Evolutionary conservation across 345 rosid genomes (phyloP).

Genomic region (Citrus maxima): DNA sequence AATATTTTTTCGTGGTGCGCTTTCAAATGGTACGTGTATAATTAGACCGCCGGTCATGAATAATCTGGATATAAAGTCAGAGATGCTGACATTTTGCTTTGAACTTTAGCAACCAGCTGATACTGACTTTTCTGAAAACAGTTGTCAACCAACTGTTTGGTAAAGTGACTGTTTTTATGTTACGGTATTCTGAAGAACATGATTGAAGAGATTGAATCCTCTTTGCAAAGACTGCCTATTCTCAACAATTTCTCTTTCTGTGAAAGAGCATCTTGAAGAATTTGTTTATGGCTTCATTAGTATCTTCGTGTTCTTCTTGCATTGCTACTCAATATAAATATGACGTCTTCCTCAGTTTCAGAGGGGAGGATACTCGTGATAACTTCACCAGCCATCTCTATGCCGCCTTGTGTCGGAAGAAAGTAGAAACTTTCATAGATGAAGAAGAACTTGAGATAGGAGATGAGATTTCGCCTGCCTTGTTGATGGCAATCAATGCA

Average conservation of each 20-base stretch:
- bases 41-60: too few species aligned
- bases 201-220: too few species aligned
- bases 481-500: background rate
- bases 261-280: background rate
- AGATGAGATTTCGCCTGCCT: background rate
- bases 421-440: background rate
- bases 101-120: too few species aligned
- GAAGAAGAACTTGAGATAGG: background rate
- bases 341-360: background rate
- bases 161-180: background rate
- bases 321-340: background rate
- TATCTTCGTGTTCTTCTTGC: background rate
- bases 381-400: background rate
- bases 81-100: too few species aligned
- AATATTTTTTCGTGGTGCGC: too few species aligned
- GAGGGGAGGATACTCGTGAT: background rate
- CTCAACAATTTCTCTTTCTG: background rate
- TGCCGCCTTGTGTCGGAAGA: background rate
- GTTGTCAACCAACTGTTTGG: too few species aligned
- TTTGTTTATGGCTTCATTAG: background rate
- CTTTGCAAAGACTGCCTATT: background rate
- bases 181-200: too few species aligned
- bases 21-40: too few species aligned
- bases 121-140: too few species aligned
- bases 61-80: too few species aligned